Evolutionary conservation across 2,329 filamentous ascomycete genomes (phyloP), one percentile per base, ranked within the genome.

Genomic region (Chalaropsis thielavioides): DNA sequence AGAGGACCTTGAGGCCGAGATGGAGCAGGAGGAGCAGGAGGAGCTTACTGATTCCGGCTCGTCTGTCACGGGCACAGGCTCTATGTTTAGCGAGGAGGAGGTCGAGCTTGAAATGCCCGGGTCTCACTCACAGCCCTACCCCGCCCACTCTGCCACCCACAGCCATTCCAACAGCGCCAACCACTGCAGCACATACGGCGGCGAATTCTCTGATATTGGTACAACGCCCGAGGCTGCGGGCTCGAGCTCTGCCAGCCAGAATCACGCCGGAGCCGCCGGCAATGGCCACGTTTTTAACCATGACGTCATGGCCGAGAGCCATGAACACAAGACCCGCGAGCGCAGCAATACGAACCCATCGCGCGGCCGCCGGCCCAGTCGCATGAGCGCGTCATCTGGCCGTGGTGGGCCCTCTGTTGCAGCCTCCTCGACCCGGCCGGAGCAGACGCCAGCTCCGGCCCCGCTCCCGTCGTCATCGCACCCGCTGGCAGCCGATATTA

Each of bases 1-100:
- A 71, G 84, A 92, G 68, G 86, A 91, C 69, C 81, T 87, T 62
- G 81, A 83, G 69, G 83, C 83, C 35, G 86, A 91, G 70, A 74
- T 84, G 61, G 85, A 87, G 69, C 77, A 80, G 15, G 79, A 80
- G 62, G 63, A 41, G n/a, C 62, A 65, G 40, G 78, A 80, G 4
- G 27, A 58, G 11, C n/a, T 58, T 13, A 38, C 15, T 17, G 27
- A 22, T 3, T 58, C 54, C n/a, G 27, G 7, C 2, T 58, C 24
- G 1, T 17, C 22, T 27, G 24, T 51, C 15, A 81, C 82, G 27
- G 78, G 79, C 1, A 71, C 74, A 0, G 72, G 72, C 6, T 70
- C 70, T 5, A 65, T 64, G 38, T 51, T 41, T 2, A 59, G 49
- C 35, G 49, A 46, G 38, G 19, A 38, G 3, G 62, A 64, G 24